Percentiles rank a stretch among this genome's conserved stretches.
These are phyloP conservation scores for Paecilomyces fulvus DNA, from an alignment of 2,329 filamentous ascomycete species.

Conservation along the genomic window DNA sequence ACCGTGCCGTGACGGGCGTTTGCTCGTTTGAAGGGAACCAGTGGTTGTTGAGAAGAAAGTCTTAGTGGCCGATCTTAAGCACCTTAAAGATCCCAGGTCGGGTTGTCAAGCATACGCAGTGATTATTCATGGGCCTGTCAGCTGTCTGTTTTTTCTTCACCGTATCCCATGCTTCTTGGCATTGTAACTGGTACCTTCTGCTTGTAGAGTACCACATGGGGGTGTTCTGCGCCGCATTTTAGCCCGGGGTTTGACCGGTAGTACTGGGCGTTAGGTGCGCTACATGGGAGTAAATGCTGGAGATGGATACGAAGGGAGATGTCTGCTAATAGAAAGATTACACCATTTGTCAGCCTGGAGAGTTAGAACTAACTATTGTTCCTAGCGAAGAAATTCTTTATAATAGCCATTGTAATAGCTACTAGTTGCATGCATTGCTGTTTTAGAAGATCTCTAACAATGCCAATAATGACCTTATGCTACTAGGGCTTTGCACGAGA, in stretches of 20 bases:
- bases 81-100: background rate
- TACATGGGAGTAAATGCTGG: background rate
- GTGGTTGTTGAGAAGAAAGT: background rate
- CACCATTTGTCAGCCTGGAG: background rate
- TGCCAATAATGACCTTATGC: background rate
- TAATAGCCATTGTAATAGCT: background rate
- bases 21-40: background rate
- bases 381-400: background rate
- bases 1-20: background rate
- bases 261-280: background rate
- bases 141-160: background rate
- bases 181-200: background rate
- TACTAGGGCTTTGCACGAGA: background rate
- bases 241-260: background rate
- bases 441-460: background rate
- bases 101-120: background rate
- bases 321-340: background rate
- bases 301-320: background rate
- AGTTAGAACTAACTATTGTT: background rate
- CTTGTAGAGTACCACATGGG: background rate
- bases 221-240: background rate
- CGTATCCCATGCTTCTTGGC: background rate
- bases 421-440: background rate
- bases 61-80: background rate
- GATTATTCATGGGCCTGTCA: background rate